Base-by-base conservation (phyloP, 805 yeast species). In the Candida silvatica region DNA sequence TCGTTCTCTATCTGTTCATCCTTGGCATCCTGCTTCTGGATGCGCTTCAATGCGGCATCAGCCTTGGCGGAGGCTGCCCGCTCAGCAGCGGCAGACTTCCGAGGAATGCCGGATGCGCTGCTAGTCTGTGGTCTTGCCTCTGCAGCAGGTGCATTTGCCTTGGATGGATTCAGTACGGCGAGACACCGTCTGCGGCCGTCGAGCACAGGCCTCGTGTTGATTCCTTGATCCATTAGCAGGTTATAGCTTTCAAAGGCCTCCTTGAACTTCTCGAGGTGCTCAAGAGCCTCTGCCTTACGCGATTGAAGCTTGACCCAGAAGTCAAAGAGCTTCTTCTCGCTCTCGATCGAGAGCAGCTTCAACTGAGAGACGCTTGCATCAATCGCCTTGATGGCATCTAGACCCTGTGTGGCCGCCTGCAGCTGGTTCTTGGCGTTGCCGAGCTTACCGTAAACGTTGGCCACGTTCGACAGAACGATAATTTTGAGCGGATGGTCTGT, bases 101-200 rank as follows among this genome's bases (percentile, higher is more conserved):
- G n/a, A n/a, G n/a, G 11, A 6, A 2, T 15, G 28, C 2, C 6
- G 19, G 33, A 7, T 5, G 23, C 24, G n/a, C 25, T 30, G 16
- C 39, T 22, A 5, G 52, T 44, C 29, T 20, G 37, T 7, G 14
- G 22, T 3, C 20, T 14, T 22, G 15, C 16, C 17, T 35, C 29
- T 6, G 5, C 17, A 11, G 37, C 18, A 6, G 39, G 16, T n/a
- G 45, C 35, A 12, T 34, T 32, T 28, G 37, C 35, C 20, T 41
- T 47, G 20, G 54, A 54, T 3, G 94, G 92, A 38, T 74, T 67
- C 16, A 87, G 54, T 1, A 77, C 72, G 14, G 68, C 69, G 34
- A 70, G 69, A 40, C 95, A 83, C 38, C 98, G 69, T 47, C 90
- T 69, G 51, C 76, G 86, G 3, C 90, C 94, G 33, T 84, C 95